These are phyloP conservation scores for Guyanaporus albipodus DNA, from an alignment of 768 basidiomycete genomes.

Conservation along the genomic window DNA sequence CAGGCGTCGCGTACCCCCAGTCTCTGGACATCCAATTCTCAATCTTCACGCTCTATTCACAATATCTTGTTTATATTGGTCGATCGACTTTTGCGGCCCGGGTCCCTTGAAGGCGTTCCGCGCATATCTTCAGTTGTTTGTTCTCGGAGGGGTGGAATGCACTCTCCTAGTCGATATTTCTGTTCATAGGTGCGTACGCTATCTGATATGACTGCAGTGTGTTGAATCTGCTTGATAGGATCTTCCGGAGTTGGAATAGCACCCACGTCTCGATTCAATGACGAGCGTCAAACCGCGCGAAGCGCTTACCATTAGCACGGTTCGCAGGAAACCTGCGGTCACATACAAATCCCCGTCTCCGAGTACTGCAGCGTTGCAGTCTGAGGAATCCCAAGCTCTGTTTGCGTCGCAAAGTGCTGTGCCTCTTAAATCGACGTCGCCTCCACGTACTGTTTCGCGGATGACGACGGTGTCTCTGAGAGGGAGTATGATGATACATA, in stretches of 20 bases:
- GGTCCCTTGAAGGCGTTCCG: constrained; percentile 7
- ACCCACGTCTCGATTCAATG: constrained; percentile 16
- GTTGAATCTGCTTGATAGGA: constrained; percentile 9
- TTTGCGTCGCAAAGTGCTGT: constrained; percentile 15
- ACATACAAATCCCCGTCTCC: constrained; percentile 58
- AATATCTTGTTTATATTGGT: constrained; percentile 25
- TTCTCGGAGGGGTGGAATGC: constrained; percentile 24
- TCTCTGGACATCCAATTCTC: constrained; percentile 5
- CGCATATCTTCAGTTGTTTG: constrained; percentile 12
- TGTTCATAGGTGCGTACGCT: constrained; percentile 20
- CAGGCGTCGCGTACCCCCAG: constrained; percentile 4
- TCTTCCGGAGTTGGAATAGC: constrained; percentile 7
- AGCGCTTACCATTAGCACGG: constrained; percentile 13
- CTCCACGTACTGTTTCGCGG: constrained; percentile 10
- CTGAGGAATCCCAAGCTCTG: constrained; percentile 21
- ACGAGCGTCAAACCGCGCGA: constrained; percentile 20
- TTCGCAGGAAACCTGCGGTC: constrained; percentile 52
- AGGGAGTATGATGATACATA: constrained; percentile 14
- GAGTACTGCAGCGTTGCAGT: constrained; percentile 24
- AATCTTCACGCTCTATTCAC: constrained; percentile 9
- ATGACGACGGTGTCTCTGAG: constrained; percentile 13
- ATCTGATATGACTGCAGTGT: neutral
- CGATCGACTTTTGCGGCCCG: constrained; percentile 8
- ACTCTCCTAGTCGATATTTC: constrained; percentile 8
- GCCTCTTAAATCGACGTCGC: constrained; percentile 10